Percentiles rank a stretch among this genome's conserved stretches.
Evolutionary conservation across 2,329 filamentous ascomycete genomes (phyloP).

Genomic region (Pseudogymnoascus sp.): DNA sequence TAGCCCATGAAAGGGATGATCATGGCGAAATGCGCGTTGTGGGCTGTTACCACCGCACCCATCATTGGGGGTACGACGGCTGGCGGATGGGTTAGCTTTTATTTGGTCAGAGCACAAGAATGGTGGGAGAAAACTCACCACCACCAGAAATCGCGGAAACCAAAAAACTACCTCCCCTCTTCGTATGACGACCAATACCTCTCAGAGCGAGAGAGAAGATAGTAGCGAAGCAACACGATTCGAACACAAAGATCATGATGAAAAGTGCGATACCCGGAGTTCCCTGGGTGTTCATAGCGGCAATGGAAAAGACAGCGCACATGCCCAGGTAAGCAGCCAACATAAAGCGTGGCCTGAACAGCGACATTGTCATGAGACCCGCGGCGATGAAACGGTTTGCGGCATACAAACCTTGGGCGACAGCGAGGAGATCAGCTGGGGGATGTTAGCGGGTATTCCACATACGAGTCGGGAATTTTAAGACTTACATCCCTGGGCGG

Average conservation of each 20-base stretch:
- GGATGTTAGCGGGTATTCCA: slow-evolving; percentile 34
- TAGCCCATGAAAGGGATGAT: slow-evolving; percentile 15
- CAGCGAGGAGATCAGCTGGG: slow-evolving; percentile 52
- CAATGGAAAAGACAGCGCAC: slow-evolving; percentile 38
- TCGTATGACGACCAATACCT: slow-evolving; percentile 42
- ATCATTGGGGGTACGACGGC: slow-evolving; percentile 61
- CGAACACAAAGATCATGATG: slow-evolving; percentile 43
- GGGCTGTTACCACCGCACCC: slow-evolving; percentile 55
- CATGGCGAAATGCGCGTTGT: background rate
- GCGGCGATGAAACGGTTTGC: slow-evolving; percentile 63
- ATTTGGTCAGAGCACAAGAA: background rate
- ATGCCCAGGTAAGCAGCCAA: slow-evolving; percentile 53
- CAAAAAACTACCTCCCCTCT: slow-evolving; percentile 40
- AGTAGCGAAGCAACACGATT: slow-evolving; percentile 44
- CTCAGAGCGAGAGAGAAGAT: slow-evolving; percentile 45
- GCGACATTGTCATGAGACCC: slow-evolving; percentile 56
- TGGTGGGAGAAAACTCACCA: slow-evolving; percentile 24
- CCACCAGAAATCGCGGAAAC: slow-evolving; percentile 42
- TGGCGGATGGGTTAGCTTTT: background rate
- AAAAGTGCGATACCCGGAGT: slow-evolving; percentile 43
- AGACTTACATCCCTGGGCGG: background rate
- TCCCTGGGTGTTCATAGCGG: slow-evolving; percentile 38
- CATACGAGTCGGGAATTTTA: slow-evolving; percentile 24
- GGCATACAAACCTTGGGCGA: slow-evolving; percentile 67
- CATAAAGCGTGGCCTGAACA: slow-evolving; percentile 50